Evolutionary conservation across 169 alveolate genomes (phyloP).

Genomic region (Plasmodium gaboni): DNA sequence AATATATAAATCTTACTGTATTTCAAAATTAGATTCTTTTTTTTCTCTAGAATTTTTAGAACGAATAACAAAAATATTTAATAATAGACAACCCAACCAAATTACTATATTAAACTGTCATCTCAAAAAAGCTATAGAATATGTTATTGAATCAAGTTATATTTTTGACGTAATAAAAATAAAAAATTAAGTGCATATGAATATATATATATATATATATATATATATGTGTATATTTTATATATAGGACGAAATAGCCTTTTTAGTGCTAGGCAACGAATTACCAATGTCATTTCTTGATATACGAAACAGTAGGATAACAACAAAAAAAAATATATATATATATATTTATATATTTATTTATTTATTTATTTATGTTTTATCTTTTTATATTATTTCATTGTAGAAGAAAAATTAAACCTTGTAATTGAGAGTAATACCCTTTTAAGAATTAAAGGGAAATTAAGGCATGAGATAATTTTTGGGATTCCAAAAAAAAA

Average conservation of each 20-base stretch:
- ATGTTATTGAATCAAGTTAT: conserved; percentile 49
- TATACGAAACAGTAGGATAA: conserved; percentile 25
- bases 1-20: conserved; percentile 54
- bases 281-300: conserved; percentile 59
- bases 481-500: conserved; percentile 56
- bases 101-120: conserved; percentile 38
- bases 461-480: conserved; percentile 24
- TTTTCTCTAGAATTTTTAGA: conserved; percentile 20
- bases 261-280: conserved; percentile 33
- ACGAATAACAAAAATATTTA: conserved; percentile 9
- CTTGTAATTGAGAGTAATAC: conserved; percentile 21
- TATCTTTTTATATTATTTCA: neutral
- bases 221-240: neutral
- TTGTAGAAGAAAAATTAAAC: conserved; percentile 23
- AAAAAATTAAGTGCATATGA: neutral
- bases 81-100: conserved; percentile 33
- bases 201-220: conserved; percentile 6
- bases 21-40: conserved; percentile 7
- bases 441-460: conserved; percentile 34
- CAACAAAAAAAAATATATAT: neutral
- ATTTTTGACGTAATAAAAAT: conserved; percentile 25
- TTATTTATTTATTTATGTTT: neutral
- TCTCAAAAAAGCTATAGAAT: conserved; percentile 38
- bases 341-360: neutral
- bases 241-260: conserved; percentile 57